Conservation (phyloP, 1,284 basidiomycete genomes). For the Malassezia sympodialis region DNA sequence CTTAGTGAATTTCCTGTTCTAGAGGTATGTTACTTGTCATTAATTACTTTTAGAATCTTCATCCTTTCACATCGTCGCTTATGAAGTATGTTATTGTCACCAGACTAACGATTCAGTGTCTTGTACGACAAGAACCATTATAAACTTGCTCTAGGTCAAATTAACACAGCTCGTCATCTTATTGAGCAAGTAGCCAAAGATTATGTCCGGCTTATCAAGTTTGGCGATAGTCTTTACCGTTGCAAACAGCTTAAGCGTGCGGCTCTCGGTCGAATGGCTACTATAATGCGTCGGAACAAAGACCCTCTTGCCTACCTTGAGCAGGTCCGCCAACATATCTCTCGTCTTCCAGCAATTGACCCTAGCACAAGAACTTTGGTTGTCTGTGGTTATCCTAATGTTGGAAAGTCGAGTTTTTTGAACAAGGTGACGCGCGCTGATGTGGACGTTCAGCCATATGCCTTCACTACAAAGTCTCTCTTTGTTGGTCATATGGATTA, state of each 20-base stretch:
- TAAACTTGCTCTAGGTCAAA: constrained; percentile 47
- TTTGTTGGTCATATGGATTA: constrained; percentile 49
- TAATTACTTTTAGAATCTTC: constrained; percentile 30
- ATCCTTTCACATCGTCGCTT: constrained; percentile 45
- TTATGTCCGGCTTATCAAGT: constrained; percentile 47
- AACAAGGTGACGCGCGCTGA: constrained; percentile 48
- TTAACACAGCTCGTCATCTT: constrained; percentile 45
- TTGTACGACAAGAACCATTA: constrained; percentile 49
- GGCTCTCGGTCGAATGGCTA: constrained; percentile 47
- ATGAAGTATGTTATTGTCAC: constrained; percentile 26
- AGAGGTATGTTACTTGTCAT: constrained; percentile 56
- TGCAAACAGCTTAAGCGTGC: constrained; percentile 48
- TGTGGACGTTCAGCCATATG: constrained; percentile 47
- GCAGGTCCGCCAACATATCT: constrained; percentile 48
- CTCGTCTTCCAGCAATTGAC: constrained; percentile 47
- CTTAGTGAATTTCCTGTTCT: constrained; percentile 92
- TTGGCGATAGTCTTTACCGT: constrained; percentile 45
- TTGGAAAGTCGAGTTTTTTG: constrained; percentile 48
- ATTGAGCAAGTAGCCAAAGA: constrained; percentile 48
- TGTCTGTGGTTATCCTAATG: constrained; percentile 47
- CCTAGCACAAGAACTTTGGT: constrained; percentile 42
- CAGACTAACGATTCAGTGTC: constrained; percentile 20
- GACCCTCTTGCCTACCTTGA: constrained; percentile 47
- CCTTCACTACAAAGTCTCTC: constrained; percentile 48
- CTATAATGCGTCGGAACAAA: constrained; percentile 47